Evolutionary conservation across 345 rosid species (phyloP).

Genomic region (Eucalyptus curtisii): DNA sequence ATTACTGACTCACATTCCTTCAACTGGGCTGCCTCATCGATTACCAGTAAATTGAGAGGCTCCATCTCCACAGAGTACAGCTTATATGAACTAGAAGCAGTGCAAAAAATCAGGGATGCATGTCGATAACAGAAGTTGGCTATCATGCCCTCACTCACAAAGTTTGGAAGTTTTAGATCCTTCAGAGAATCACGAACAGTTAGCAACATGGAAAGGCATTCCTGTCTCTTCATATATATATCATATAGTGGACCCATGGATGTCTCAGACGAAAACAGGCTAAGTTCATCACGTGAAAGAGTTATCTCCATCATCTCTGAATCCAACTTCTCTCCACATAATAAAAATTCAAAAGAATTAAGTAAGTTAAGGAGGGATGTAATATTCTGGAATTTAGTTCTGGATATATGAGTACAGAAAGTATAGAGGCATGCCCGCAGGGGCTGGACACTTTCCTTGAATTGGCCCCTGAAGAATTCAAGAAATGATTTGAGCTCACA

Average conservation of each 20-base stretch:
- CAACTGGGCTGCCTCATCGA: conserved; percentile 60
- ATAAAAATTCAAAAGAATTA: not conserved
- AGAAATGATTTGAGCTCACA: conserved; percentile 6
- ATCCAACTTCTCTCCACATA: not conserved
- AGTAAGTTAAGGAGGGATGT: conserved; percentile 1
- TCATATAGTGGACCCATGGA: not conserved
- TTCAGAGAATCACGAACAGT: not conserved
- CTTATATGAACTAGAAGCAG: conserved; percentile 20
- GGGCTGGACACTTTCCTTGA: not conserved
- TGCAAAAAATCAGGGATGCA: conserved; percentile 28
- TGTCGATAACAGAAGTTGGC: conserved; percentile 14
- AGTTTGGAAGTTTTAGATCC: conserved; percentile 9
- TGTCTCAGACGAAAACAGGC: not conserved
- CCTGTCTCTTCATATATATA: not conserved
- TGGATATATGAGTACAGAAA: conserved; percentile 17
- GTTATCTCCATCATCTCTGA: conserved; percentile 8
- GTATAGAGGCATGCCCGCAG: conserved; percentile 6
- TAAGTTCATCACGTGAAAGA: not conserved
- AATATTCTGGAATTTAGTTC: not conserved
- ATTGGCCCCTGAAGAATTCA: conserved; percentile 5
- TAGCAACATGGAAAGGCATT: conserved; percentile 11
- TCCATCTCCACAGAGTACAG: conserved; percentile 2
- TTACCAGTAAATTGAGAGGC: conserved; percentile 27
- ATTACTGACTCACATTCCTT: conserved; percentile 48
- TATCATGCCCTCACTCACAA: not conserved